Evolutionary conservation across 164 flowering plant genomes (phyloP).

Genomic region (Saururus chinensis): DNA sequence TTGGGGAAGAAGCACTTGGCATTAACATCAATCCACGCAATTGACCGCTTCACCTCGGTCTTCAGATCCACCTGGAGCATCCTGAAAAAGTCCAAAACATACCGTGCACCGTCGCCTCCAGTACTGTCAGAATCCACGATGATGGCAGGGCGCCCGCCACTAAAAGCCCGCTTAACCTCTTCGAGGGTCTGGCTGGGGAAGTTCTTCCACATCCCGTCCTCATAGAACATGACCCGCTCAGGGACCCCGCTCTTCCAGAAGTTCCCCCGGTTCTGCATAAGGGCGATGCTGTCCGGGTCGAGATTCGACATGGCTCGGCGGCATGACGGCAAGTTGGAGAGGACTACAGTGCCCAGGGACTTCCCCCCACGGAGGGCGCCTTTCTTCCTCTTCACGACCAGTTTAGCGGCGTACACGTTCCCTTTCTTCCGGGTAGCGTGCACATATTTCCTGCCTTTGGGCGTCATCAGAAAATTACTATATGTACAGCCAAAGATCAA

Average conservation of each 20-base stretch:
- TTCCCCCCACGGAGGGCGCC: slow-evolving; percentile 1
- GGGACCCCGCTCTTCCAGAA: slow-evolving; percentile 5
- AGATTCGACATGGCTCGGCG: slow-evolving; percentile 6
- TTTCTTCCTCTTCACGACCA: slow-evolving; percentile 3
- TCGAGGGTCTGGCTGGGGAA: slow-evolving; percentile 1
- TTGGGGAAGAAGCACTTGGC: slow-evolving; percentile 12
- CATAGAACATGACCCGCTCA: slow-evolving; percentile 7
- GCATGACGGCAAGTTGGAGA: background rate
- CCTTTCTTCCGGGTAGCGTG: slow-evolving; percentile 1
- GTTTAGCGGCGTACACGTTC: slow-evolving; percentile 2
- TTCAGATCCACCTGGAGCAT: slow-evolving; percentile 10
- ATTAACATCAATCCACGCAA: slow-evolving; percentile 14
- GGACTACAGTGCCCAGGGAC: background rate
- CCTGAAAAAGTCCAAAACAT: slow-evolving; percentile 9
- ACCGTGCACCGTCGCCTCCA: slow-evolving; percentile 6
- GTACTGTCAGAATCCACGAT: slow-evolving; percentile 3
- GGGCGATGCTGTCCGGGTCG: slow-evolving; percentile 1
- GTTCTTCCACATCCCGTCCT: slow-evolving; percentile 4
- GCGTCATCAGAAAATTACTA: background rate
- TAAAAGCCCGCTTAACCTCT: slow-evolving; percentile 4
- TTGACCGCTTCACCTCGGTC: slow-evolving; percentile 5
- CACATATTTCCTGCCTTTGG: background rate
- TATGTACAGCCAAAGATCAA: no score
- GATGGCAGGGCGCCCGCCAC: background rate
- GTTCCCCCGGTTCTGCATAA: slow-evolving; percentile 6